A percentile compares a stretch with the other conserved stretches of the same genome.
phyloP scores from a whole-genome alignment of 495 filamentous ascomycete genomes.

The Daldinia decipiens region DNA sequence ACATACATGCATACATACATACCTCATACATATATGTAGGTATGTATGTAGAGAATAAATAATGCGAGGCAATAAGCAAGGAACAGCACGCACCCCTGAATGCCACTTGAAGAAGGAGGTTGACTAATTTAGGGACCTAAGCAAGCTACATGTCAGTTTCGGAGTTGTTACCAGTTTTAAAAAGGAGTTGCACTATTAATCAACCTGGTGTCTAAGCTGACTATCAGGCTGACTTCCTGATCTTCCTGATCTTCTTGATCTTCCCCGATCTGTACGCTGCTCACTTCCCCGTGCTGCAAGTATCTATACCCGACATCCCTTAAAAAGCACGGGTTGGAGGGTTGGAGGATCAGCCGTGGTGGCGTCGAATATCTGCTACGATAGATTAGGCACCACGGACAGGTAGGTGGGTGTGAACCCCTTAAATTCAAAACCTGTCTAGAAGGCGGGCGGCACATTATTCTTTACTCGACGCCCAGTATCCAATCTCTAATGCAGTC shows the following conservation, averaged over 20 bases:
- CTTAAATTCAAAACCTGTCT: conserved; percentile 8
- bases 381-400: conserved; percentile 1
- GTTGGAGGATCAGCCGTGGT: conserved; percentile 1
- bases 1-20: neutral
- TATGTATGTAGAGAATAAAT: neutral
- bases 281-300: conserved; percentile 2
- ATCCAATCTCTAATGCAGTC: too few relatives aligned
- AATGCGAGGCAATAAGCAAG: neutral
- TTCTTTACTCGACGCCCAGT: conserved; percentile 12
- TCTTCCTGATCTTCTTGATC: neutral
- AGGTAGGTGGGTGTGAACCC: conserved; percentile 5
- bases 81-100: conserved; percentile 26
- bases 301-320: neutral
- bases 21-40: neutral
- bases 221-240: neutral
- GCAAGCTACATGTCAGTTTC: neutral
- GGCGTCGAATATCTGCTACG: neutral
- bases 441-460: conserved; percentile 6
- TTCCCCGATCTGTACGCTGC: neutral
- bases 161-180: conserved; percentile 1
- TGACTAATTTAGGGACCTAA: neutral
- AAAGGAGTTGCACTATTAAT: conserved; percentile 1
- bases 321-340: neutral
- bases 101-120: conserved; percentile 21
- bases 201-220: conserved; percentile 1